Base-by-base conservation (phyloP, 116 monocot species). In the Dioscorea cayenensis region DNA sequence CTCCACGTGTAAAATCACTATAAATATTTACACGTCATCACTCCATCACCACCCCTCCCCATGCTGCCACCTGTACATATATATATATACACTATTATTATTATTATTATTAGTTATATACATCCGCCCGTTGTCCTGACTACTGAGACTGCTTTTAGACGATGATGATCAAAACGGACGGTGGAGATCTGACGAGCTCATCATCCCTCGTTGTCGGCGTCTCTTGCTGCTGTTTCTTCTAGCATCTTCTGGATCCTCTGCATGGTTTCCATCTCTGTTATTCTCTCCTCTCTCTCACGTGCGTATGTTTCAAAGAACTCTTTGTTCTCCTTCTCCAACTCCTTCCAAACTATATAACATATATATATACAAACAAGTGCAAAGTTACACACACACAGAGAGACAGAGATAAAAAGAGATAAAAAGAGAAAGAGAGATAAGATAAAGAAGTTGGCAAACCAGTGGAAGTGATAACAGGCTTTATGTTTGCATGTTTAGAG, bases 261-360 rank as follows among this genome's bases (percentile, higher is more conserved):
- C 81, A 78, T 75, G 66, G 84, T 71, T 75, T 88, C 83, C 79
- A 60, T 75, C 75, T 80, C 82, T 10, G 63, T 22, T 0, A 29
- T 58, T 28, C 79, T 35, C 68, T 89, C 80, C 60, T 70, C 81
- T 51, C 81, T 76, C 9, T 87, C 76, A 28, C 70, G 74, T 20
- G 70, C 55, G 73, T 90, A 90, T 4, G 72, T 49, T 27, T 81
- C 87, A 59, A 94, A 94, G 81, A 94, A 94, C 69, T 87, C 87
- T 73, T 49, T 85, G 81, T 94, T 94, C 81, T 87, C 94, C 85
- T 94, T 94, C 81, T 94, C 90, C 74, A 94, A 68, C 80, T 94
- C 94, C 60, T 66, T 85, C 94, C 94, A 94, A n/a, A 90, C 94
- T 94, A 59, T n/a, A 36, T 11, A 14, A 16, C 52, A 52, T 0